phyloP scores from a whole-genome alignment of 2,329 filamentous ascomycete genomes.

The Stachybotrys chartarum region DNA sequence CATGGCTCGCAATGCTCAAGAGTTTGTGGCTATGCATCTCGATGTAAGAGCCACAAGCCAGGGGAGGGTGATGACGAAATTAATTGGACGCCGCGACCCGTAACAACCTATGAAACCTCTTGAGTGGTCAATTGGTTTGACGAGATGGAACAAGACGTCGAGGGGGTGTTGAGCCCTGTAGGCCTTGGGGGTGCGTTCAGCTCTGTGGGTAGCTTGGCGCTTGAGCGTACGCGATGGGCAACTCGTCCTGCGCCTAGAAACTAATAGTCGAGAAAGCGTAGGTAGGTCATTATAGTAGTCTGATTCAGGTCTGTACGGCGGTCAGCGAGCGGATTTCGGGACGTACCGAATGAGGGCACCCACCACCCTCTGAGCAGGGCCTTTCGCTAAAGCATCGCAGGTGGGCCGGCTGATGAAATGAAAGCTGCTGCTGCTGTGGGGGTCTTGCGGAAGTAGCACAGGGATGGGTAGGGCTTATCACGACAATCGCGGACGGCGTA shows the following conservation, averaged over 20 bases:
- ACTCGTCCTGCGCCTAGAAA: background rate
- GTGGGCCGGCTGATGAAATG: background rate
- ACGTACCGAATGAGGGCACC: background rate
- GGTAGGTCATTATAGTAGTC: background rate
- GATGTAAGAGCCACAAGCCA: too few relatives aligned
- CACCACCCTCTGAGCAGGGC: background rate
- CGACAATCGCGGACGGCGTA: too few relatives aligned
- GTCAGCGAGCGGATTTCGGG: background rate
- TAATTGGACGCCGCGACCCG: background rate
- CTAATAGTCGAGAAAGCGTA: background rate
- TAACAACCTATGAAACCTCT: background rate
- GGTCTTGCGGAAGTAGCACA: too few relatives aligned
- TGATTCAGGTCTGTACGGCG: background rate
- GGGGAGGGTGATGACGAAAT: background rate
- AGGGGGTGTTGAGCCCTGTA: background rate
- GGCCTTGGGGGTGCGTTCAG: background rate
- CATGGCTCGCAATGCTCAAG: background rate
- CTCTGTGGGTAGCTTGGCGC: background rate
- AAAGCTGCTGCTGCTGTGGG: too few relatives aligned
- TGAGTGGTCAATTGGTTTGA: background rate
- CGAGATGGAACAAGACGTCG: background rate
- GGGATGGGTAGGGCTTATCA: background rate
- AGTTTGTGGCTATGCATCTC: background rate
- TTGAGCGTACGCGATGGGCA: background rate
- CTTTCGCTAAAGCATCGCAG: background rate